Percentiles rank a stretch among this genome's conserved stretches.
Conservation (phyloP, 345 rosid genomes). For the Eucalyptus tenuipes region DNA sequence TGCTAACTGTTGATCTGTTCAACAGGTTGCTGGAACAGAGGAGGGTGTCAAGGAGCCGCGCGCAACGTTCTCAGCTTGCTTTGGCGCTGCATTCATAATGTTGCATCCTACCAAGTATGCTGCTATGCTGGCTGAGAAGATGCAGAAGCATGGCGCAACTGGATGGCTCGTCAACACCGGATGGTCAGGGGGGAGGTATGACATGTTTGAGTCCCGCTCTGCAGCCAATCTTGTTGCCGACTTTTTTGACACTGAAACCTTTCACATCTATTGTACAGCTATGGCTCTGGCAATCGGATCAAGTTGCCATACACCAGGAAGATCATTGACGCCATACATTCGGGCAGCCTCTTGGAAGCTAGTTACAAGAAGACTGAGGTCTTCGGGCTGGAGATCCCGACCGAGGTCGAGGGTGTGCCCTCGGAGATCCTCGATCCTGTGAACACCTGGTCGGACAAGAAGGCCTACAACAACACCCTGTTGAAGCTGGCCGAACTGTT, state of each 20-base stretch:
- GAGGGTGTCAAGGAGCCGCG: conserved; percentile 89
- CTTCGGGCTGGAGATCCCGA: conserved; percentile 86
- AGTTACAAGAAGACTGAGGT: conserved; percentile 60
- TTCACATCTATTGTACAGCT: conserved; percentile 17
- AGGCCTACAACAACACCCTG: conserved; percentile 60
- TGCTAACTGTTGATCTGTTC: neutral
- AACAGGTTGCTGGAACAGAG: conserved; percentile 88
- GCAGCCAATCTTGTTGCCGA: neutral
- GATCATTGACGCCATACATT: conserved; percentile 91
- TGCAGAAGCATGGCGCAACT: conserved; percentile 89
- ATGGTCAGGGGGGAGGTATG: conserved; percentile 96
- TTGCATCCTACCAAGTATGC: conserved; percentile 98
- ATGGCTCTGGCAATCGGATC: conserved; percentile 75
- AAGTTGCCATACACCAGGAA: conserved; percentile 77
- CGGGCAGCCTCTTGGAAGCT: conserved; percentile 60
- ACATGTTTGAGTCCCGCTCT: neutral
- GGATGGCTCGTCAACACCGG: conserved; percentile 99
- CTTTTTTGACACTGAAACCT: neutral
- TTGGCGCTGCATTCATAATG: conserved; percentile 98
- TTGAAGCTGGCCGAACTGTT: conserved; percentile 81
- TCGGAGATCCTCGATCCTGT: conserved; percentile 74
- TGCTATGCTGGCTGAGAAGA: conserved; percentile 93
- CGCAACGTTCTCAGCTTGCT: conserved; percentile 95
- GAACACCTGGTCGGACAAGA: conserved; percentile 76
- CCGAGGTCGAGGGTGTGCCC: conserved; percentile 72